Evolutionary conservation across 176 grass and related monocot genomes (phyloP).

Genomic region (Zoysia pacifica): DNA sequence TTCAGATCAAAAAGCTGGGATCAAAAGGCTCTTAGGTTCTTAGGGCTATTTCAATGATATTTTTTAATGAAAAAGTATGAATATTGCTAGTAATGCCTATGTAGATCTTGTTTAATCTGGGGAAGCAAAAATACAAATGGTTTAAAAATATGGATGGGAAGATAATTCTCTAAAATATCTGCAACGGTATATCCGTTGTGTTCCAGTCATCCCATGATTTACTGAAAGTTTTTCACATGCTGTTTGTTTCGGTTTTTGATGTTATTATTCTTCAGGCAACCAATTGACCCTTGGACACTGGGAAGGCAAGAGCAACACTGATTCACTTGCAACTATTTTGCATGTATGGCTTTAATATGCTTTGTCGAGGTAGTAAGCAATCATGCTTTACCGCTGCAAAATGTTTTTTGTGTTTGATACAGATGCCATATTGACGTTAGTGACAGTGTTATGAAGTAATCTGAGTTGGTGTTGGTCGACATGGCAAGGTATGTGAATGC

Average conservation of each 20-base stretch:
- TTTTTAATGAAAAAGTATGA: constrained; percentile 42
- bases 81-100: constrained; percentile 46
- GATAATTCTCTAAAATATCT: constrained; percentile 10
- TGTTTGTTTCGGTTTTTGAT: background rate
- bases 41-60: constrained; percentile 2
- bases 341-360: too few species aligned
- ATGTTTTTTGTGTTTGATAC: too few species aligned
- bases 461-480: background rate
- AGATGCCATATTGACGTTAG: too few species aligned
- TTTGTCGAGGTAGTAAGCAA: too few species aligned
- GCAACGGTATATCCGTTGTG: constrained; percentile 12
- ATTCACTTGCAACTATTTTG: background rate
- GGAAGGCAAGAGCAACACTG: background rate
- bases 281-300: background rate
- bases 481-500: background rate
- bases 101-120: constrained; percentile 35
- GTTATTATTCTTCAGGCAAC: background rate
- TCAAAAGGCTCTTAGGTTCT: constrained; percentile 69
- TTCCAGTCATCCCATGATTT: constrained; percentile 22
- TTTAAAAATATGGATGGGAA: too few species aligned
- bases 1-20: constrained; percentile 66
- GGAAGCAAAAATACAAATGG: background rate
- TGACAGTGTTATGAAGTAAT: too few species aligned
- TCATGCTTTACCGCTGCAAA: too few species aligned
- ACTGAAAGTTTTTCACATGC: background rate